Percentiles rank a stretch among this genome's conserved stretches.
Conservation (phyloP, 2,329 filamentous ascomycete species). For the Beauveria rudraprayagi region DNA sequence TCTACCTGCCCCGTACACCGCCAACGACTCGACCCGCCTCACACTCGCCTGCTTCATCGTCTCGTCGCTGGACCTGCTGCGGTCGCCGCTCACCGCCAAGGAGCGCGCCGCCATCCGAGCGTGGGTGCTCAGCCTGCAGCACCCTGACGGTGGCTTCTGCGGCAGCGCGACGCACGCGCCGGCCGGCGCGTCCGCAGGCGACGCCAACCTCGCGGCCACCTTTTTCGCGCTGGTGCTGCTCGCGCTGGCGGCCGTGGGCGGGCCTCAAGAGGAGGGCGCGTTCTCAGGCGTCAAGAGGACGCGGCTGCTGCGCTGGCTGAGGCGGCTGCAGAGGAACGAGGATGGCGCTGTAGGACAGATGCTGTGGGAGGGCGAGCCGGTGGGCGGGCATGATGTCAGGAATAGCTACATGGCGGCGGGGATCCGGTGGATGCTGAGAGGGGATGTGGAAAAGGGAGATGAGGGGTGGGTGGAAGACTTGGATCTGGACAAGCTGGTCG, state of each 20-base stretch:
- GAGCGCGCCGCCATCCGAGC: conserved; percentile 43
- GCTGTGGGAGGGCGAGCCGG: conserved; percentile 49
- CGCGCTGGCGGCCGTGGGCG: conserved; percentile 36
- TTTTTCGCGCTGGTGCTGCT: conserved; percentile 79
- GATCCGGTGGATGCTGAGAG: conserved; percentile 74
- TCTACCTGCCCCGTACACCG: conserved; percentile 75
- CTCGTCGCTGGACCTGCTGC: conserved; percentile 75
- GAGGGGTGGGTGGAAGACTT: conserved; percentile 60
- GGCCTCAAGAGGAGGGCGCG: conserved; percentile 27
- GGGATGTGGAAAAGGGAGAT: conserved; percentile 42
- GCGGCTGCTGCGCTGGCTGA: conserved; percentile 67
- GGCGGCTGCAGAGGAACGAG: conserved; percentile 57
- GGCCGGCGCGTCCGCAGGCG: conserved; percentile 28
- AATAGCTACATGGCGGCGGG: conserved; percentile 81
- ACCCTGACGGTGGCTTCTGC: conserved; percentile 79
- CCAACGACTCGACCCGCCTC: conserved; percentile 85
- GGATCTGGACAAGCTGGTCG: conserved; percentile 59
- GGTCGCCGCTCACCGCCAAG: conserved; percentile 42
- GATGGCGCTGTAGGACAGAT: conserved; percentile 93
- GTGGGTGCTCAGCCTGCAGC: conserved; percentile 84
- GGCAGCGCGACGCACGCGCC: conserved; percentile 63
- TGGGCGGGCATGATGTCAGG: conserved; percentile 75
- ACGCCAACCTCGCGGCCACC: conserved; percentile 74
- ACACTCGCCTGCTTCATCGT: conserved; percentile 84
- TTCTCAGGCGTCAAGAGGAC: conserved; percentile 58